These are phyloP conservation scores for Fraxinus americana DNA, from an alignment of 257 asterid genomes.

Conservation along the genomic window DNA sequence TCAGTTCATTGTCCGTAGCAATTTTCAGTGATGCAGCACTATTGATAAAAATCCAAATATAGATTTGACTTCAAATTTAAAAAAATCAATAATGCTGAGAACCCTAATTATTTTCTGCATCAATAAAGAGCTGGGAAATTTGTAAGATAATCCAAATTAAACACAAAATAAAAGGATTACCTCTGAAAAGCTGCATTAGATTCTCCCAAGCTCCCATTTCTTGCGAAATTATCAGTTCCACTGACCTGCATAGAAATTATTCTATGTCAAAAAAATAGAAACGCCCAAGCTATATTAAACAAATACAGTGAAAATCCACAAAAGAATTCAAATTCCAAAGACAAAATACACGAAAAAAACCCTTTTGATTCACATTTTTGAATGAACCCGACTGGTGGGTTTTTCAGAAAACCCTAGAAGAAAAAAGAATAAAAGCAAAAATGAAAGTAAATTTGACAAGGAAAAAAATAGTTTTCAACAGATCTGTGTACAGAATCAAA, in stretches of 20 bases:
- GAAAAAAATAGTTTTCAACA: background rate
- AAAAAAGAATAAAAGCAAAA: constrained; percentile 10
- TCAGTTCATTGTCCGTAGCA: background rate
- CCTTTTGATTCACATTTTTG: constrained; percentile 29
- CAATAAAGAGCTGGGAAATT: constrained; percentile 9
- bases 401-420: constrained; percentile 57
- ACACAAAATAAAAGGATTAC: constrained; percentile 35
- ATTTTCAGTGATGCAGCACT: background rate
- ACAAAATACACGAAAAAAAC: constrained; percentile 26
- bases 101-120: constrained; percentile 49
- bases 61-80: background rate
- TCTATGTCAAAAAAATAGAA: constrained; percentile 34
- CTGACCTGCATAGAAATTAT: constrained; percentile 41
- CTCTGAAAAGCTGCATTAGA: constrained; percentile 34
- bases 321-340: constrained; percentile 17
- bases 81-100: constrained; percentile 9
- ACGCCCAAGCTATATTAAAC: constrained; percentile 23
- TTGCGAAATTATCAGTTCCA: constrained; percentile 18
- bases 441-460: constrained; percentile 19
- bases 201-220: constrained; percentile 41
- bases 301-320: constrained; percentile 21
- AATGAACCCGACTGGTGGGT: constrained; percentile 51
- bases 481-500: constrained; percentile 14
- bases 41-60: background rate
- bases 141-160: constrained; percentile 23